Evolutionary conservation across 148 eudicot species (phyloP).

Genomic region (Hydrangea macrophylla): DNA sequence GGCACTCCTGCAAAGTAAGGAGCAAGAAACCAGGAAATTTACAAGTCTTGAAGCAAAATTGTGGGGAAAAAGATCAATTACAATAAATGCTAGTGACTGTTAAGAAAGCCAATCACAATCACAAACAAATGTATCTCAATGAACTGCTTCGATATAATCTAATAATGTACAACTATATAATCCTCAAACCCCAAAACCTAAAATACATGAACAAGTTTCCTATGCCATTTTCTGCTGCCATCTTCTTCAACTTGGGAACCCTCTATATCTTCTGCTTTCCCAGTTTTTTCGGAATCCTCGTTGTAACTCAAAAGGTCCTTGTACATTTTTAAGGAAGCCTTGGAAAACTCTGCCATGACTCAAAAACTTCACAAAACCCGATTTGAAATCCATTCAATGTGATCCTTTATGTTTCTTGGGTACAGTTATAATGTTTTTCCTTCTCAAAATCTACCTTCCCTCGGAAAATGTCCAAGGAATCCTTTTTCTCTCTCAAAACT

Average conservation of each 20-base stretch:
- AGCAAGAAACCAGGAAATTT: slow-evolving; percentile 12
- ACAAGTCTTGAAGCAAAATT: slow-evolving; percentile 34
- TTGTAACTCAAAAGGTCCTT: slow-evolving; percentile 40
- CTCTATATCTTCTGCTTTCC: slow-evolving; percentile 34
- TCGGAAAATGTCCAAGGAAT: slow-evolving; percentile 50
- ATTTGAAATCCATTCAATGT: slow-evolving; percentile 86
- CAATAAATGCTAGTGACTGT: neutral
- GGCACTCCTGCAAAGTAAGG: slow-evolving; percentile 9
- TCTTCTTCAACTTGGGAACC: slow-evolving; percentile 32
- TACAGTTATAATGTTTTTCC: slow-evolving; percentile 69
- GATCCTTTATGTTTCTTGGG: slow-evolving; percentile 75
- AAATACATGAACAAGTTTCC: slow-evolving; percentile 3
- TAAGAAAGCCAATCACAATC: slow-evolving; percentile 13
- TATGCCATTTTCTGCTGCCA: slow-evolving; percentile 37
- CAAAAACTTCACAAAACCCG: slow-evolving; percentile 70
- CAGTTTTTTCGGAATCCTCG: slow-evolving; percentile 36
- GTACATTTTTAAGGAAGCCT: slow-evolving; percentile 65
- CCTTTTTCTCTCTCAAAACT: slow-evolving; percentile 58
- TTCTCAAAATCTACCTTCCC: slow-evolving; percentile 69
- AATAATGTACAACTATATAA: slow-evolving; percentile 45
- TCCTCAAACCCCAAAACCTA: slow-evolving; percentile 23
- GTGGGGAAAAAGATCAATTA: slow-evolving; percentile 29
- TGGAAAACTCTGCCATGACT: slow-evolving; percentile 67
- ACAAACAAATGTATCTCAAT: slow-evolving; percentile 53
- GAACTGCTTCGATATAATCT: slow-evolving; percentile 66